Conservation (phyloP, 768 basidiomycete genomes). For the Trametes elegans region DNA sequence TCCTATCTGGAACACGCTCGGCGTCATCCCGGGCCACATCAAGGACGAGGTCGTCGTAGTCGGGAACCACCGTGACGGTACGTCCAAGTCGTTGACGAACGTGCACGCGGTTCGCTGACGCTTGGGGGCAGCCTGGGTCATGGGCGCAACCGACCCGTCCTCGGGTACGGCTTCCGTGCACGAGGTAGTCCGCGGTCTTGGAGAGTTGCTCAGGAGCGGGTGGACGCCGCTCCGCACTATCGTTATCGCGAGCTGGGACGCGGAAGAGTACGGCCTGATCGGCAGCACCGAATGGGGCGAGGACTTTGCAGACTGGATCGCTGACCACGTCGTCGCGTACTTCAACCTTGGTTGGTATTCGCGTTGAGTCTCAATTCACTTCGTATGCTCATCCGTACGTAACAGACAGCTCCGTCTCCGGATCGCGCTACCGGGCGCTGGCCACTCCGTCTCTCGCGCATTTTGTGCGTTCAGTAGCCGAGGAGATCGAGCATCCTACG, state of each 20-base stretch:
- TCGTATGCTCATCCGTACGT: background rate
- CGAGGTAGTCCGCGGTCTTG: constrained; percentile 77
- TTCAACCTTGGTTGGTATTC: constrained; percentile 63
- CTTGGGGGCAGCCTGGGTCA: constrained; percentile 48
- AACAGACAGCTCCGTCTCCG: constrained; percentile 62
- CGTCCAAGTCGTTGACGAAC: constrained; percentile 19
- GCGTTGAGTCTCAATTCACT: background rate
- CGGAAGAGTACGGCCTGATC: constrained; percentile 70
- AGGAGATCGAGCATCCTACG: constrained; percentile 73
- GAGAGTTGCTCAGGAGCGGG: constrained; percentile 60
- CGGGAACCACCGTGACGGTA: constrained; percentile 88
- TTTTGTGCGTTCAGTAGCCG: constrained; percentile 64
- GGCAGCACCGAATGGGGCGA: constrained; percentile 95
- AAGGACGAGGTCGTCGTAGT: constrained; percentile 83
- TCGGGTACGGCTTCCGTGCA: constrained; percentile 79
- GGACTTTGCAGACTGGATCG: constrained; percentile 83
- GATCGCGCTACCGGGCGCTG: constrained; percentile 51
- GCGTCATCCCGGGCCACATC: constrained; percentile 78
- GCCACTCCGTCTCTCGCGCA: constrained; percentile 85
- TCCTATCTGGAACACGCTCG: constrained; percentile 91
- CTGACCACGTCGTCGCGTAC: constrained; percentile 79
- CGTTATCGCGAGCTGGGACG: constrained; percentile 80
- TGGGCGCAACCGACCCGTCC: constrained; percentile 77
- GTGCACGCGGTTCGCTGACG: constrained; percentile 31
- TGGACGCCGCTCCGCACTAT: constrained; percentile 87